phyloP scores from a whole-genome alignment of 129 eudicot species.

The Pseudognaphalium luteoalbum region DNA sequence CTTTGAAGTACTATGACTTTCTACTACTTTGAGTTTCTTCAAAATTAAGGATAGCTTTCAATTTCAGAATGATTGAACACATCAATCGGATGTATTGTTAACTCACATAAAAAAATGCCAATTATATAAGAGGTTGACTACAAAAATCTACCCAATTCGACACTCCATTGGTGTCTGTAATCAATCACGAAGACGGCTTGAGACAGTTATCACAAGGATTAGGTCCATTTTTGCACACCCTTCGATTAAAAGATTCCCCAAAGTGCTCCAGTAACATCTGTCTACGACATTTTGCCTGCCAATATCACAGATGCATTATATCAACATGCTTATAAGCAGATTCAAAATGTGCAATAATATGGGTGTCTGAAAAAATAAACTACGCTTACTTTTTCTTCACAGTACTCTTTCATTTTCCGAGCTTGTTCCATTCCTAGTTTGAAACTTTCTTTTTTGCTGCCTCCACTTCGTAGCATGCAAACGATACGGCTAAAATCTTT shows the following conservation, averaged over 20 bases:
- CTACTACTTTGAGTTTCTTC: too few species aligned
- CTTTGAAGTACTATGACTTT: too few species aligned
- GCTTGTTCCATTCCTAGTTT: constrained; percentile 90
- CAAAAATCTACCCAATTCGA: neutral
- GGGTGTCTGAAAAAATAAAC: neutral
- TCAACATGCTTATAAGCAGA: neutral
- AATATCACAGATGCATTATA: neutral
- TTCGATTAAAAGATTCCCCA: constrained; percentile 74
- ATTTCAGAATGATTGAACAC: constrained; percentile 2
- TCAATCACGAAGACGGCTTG: constrained; percentile 49
- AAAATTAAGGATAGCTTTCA: neutral
- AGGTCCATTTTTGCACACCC: constrained; percentile 67
- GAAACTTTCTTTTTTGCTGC: constrained; percentile 56
- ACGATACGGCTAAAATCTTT: constrained; percentile 95
- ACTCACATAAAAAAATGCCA: neutral
- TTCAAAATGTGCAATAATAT: neutral
- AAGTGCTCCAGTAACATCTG: constrained; percentile 77
- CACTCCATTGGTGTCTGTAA: neutral
- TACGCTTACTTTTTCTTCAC: constrained; percentile 72
- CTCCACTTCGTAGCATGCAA: constrained; percentile 90
- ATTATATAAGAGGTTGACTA: neutral
- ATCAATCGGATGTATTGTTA: neutral
- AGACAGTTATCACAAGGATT: constrained; percentile 93
- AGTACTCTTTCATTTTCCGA: constrained; percentile 82
- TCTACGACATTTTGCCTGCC: constrained; percentile 85